These are phyloP conservation scores for Plectranthus barbatus DNA, from an alignment of 257 asterid species.

Conservation along the genomic window DNA sequence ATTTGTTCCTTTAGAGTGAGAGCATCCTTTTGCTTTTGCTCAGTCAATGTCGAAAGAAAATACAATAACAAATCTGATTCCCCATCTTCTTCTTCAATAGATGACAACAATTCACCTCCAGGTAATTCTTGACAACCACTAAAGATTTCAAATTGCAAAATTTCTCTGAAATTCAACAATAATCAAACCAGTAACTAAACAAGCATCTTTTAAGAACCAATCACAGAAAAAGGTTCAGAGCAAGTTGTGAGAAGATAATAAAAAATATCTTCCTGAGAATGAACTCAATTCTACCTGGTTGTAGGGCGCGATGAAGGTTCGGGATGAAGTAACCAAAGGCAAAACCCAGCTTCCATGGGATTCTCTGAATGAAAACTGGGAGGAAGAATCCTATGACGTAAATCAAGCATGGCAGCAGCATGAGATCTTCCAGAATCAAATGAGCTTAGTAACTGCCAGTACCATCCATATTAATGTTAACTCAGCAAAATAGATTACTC, in stretches of 20 bases:
- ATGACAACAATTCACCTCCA: conserved; percentile 41
- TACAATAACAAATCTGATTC: conserved; percentile 60
- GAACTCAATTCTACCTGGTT: conserved; percentile 39
- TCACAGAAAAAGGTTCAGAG: background rate
- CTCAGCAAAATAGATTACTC: conserved; percentile 3
- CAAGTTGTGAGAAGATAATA: conserved; percentile 1
- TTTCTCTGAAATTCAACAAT: conserved; percentile 50
- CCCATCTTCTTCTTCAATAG: conserved; percentile 52
- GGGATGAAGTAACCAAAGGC: conserved; percentile 97
- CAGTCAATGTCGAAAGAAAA: conserved; percentile 56
- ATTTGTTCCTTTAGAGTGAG: conserved; percentile 56
- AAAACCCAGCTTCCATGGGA: conserved; percentile 95
- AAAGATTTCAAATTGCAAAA: conserved; percentile 63
- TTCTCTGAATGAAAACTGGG: conserved; percentile 71
- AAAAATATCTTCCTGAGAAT: background rate
- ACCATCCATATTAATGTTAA: conserved; percentile 12
- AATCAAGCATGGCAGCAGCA: conserved; percentile 81
- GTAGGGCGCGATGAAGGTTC: conserved; percentile 81
- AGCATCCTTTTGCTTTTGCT: conserved; percentile 60
- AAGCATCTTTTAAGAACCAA: conserved; percentile 9
- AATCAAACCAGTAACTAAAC: conserved; percentile 14
- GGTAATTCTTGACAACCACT: conserved; percentile 40
- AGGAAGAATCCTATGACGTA: conserved; percentile 85
- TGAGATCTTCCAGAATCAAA: conserved; percentile 72
- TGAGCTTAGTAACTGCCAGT: conserved; percentile 73